Evolutionary conservation across 352 stramenopile genomes (phyloP).

Genomic region (Phytophthora rubi): DNA sequence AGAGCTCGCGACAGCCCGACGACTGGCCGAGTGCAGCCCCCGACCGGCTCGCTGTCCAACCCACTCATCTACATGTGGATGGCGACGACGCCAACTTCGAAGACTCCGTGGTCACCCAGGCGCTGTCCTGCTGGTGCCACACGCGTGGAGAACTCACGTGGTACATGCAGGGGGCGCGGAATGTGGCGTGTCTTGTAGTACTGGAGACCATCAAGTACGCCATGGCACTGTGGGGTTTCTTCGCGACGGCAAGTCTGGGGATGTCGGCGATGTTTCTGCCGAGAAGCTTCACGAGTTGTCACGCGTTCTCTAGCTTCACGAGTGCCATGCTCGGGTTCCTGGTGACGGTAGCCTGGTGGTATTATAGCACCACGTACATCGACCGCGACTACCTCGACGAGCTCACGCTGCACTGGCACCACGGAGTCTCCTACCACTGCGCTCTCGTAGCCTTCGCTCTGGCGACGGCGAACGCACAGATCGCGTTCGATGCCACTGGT

Average conservation of each 20-base stretch:
- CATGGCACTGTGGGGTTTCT: constrained; percentile 49
- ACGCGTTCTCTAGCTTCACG: constrained; percentile 43
- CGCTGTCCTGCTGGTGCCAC: constrained; percentile 56
- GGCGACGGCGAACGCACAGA: constrained; percentile 31
- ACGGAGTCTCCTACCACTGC: constrained; percentile 52
- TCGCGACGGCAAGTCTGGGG: constrained; percentile 29
- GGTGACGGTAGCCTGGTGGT: constrained; percentile 57
- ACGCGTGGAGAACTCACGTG: constrained; percentile 39
- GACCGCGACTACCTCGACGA: constrained; percentile 44
- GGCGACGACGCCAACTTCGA: constrained; percentile 18
- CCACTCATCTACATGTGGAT: constrained; percentile 2
- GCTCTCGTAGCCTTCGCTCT: constrained; percentile 36
- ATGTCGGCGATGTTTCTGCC: constrained; percentile 30
- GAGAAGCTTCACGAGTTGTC: constrained; percentile 16
- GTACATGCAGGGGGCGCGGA: constrained; percentile 58
- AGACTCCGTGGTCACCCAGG: constrained; percentile 30
- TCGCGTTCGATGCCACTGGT: constrained; percentile 31
- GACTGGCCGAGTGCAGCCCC: constrained; percentile 19
- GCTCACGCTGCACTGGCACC: constrained; percentile 44
- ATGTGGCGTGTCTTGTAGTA: constrained; percentile 62
- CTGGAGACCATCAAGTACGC: constrained; percentile 64
- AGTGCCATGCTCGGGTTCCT: constrained; percentile 46
- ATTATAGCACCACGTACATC: constrained; percentile 59
- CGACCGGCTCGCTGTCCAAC: constrained; percentile 10
- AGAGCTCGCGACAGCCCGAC: constrained; percentile 15